phyloP scores from a whole-genome alignment of 148 eudicot species.

The Cornus florida region DNA sequence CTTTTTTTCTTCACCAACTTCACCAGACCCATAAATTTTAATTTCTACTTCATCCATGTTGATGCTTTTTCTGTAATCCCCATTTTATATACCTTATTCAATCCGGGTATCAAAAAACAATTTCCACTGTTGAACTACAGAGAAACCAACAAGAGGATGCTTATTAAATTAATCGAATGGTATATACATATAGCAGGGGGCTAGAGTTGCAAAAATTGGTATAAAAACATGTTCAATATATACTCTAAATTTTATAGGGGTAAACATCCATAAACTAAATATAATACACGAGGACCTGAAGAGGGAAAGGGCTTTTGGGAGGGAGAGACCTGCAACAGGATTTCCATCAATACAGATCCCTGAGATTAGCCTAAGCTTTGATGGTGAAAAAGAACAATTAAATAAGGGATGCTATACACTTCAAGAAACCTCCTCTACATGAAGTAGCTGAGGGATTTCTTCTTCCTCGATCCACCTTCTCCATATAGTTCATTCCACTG shows the following conservation, averaged over 20 bases:
- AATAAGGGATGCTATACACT: slow-evolving; percentile 41
- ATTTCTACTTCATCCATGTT: too few species aligned
- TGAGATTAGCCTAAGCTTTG: slow-evolving; percentile 20
- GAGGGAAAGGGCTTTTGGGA: not conserved
- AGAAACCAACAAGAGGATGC: slow-evolving; percentile 5
- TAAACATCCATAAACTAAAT: slow-evolving; percentile 16
- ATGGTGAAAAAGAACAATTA: slow-evolving; percentile 7
- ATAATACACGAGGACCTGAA: slow-evolving; percentile 28
- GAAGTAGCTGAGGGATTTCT: slow-evolving; percentile 84
- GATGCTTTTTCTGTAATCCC: too few species aligned
- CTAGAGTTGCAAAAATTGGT: slow-evolving; percentile 8
- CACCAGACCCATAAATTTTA: too few species aligned
- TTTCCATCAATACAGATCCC: slow-evolving; percentile 24
- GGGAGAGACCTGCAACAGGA: slow-evolving; percentile 8
- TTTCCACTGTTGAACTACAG: not conserved
- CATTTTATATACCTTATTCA: too few species aligned
- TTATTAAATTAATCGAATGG: slow-evolving; percentile 18
- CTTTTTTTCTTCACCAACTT: too few species aligned
- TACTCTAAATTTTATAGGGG: not conserved
- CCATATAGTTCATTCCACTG: slow-evolving; percentile 98
- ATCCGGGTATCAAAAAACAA: too few species aligned
- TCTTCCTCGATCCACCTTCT: slow-evolving; percentile 96
- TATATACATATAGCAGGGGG: slow-evolving; percentile 12
- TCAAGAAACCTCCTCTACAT: slow-evolving; percentile 54
- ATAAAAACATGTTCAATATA: slow-evolving; percentile 10